phyloP scores from a whole-genome alignment of 768 basidiomycete genomes.

The Heimioporus sp. region DNA sequence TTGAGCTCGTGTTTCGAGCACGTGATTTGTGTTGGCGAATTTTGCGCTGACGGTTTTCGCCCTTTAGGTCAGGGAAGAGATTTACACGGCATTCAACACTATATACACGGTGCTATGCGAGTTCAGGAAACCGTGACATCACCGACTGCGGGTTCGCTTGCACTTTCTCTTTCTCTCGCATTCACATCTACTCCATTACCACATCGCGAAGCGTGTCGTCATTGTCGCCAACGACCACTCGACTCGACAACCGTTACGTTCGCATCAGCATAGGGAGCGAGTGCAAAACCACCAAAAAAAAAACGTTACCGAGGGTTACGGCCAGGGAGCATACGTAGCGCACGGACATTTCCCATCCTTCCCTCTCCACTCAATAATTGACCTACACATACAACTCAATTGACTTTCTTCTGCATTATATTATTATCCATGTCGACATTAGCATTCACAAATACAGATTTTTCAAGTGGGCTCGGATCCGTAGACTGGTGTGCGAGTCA shows the following conservation, averaged over 20 bases:
- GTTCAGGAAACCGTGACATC: constrained; percentile 74
- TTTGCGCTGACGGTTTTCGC: constrained; percentile 47
- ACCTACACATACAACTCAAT: constrained; percentile 19
- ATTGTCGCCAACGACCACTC: constrained; percentile 2
- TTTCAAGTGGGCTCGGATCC: background rate
- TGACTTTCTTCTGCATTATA: constrained; percentile 26
- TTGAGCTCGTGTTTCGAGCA: background rate
- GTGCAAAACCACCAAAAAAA: constrained; percentile 12
- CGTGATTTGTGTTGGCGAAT: constrained; percentile 18
- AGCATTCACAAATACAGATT: constrained; percentile 10
- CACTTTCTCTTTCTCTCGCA: background rate
- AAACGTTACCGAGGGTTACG: constrained; percentile 26
- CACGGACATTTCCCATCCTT: constrained; percentile 33
- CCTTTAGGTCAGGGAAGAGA: constrained; percentile 93
- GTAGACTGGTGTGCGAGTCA: background rate
- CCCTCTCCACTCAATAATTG: constrained; percentile 29
- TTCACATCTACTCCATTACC: background rate
- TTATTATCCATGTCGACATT: constrained; percentile 24
- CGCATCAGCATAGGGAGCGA: background rate
- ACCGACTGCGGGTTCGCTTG: background rate
- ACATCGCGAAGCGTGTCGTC: background rate
- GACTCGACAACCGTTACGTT: background rate
- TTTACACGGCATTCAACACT: constrained; percentile 98
- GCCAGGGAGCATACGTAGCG: constrained; percentile 36
- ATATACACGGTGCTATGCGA: constrained; percentile 98